Percentiles rank a stretch among this genome's conserved stretches.
Conservation (phyloP, 2,329 filamentous ascomycete species). For the Paracoccidioides brasiliensis region DNA sequence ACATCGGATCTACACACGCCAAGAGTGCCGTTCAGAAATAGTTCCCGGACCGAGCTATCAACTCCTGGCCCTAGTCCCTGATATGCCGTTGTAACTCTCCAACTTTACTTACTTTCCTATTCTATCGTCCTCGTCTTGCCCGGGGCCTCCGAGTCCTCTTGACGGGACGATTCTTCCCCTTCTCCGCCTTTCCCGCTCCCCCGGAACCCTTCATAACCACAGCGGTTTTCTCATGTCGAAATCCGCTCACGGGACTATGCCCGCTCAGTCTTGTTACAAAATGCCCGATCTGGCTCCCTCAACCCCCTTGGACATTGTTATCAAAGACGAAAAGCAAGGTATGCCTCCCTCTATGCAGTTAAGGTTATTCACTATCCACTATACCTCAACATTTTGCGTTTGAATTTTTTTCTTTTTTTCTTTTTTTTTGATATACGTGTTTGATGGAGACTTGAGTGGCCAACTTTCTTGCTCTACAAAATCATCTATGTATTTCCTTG, state of each 20-base stretch:
- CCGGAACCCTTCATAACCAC: neutral
- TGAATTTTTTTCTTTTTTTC: neutral
- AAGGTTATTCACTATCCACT: neutral
- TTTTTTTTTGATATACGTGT: neutral
- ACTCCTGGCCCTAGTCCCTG: neutral
- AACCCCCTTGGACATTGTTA: neutral
- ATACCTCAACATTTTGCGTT: neutral
- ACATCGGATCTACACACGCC: neutral
- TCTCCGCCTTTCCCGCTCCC: neutral
- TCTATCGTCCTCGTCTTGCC: neutral
- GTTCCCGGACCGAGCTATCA: neutral
- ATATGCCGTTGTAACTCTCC: constrained; percentile 1
- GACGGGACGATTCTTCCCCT: neutral
- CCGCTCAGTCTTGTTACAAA: neutral
- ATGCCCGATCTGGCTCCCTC: neutral
- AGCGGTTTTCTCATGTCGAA: neutral
- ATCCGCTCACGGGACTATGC: neutral
- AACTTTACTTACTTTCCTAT: neutral
- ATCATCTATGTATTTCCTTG: neutral
- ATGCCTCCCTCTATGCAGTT: neutral
- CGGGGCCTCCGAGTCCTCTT: neutral
- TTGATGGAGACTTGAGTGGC: neutral
- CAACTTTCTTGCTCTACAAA: neutral
- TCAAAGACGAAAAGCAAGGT: constrained; percentile 1
- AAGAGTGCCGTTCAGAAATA: neutral